Evolutionary conservation across 2,329 filamentous ascomycete species (phyloP), one percentile per base, ranked within the genome.

Genomic region (Colletotrichum camelliae): DNA sequence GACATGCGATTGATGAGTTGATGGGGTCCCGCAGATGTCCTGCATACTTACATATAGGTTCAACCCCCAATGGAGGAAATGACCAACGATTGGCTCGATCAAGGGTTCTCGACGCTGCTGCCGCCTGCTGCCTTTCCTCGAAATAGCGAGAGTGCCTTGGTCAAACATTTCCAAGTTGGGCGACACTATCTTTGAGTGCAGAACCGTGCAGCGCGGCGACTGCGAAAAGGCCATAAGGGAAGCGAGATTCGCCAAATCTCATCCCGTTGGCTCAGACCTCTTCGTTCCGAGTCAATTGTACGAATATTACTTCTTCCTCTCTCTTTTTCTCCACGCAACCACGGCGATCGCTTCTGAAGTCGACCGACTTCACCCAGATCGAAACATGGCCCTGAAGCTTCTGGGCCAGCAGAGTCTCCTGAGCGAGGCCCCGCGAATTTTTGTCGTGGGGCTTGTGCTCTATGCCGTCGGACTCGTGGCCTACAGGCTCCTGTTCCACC

Each of bases 401-500:
- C 21, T 39, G 52, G 52, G 21, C 16, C 33, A 68, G 6, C n/a
- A 60, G 31, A 55, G 37, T 37, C 31, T 68, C 52, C 21, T 68
- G 24, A 33, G 35, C 24, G 29, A 68, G 8, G 52, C 66, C 24
- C 66, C 66, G 21, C 31, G 33, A 9, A 29, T 60, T 27, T 48
- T 68, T 10, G 52, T 35, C 55, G 33, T 58, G 66, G 66, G 52
- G 21, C 13, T 29, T 15, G 31, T 60, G 5, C 31, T 68, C 18
- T 60, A 60, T 29, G 52, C 35, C 27, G 21, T 43, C 21, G 66
- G 52, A n/a, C 52, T 68, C 16, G 68, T 70, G 27, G 43, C 82
- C 31, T 82, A 81, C 72, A 77, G 79, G 60, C 64, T 83, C 7
- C 77, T 79, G 48, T 76, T 83, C 31, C 81, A 84, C 60, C 83